Evolutionary conservation across 2,329 filamentous ascomycete genomes (phyloP).

Genomic region (Fusarium cicatricum): DNA sequence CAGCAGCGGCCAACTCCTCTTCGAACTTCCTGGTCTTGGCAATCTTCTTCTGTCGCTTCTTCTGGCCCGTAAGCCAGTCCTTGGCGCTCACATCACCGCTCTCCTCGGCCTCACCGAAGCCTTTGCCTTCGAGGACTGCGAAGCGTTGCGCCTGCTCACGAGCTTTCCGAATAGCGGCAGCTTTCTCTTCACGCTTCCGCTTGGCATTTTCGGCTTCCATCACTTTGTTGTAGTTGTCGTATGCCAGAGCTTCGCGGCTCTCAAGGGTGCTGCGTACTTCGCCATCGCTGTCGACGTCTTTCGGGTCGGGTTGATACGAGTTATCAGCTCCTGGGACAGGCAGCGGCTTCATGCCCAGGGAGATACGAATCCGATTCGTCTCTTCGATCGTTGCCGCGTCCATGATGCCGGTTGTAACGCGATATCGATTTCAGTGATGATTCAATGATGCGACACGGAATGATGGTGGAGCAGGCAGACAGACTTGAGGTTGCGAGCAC

Average conservation of each 20-base stretch:
- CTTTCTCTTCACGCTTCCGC: conserved; percentile 78
- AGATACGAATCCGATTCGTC: conserved; percentile 89
- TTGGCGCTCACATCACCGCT: conserved; percentile 77
- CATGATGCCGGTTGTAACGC: conserved; percentile 50
- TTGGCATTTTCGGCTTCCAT: conserved; percentile 79
- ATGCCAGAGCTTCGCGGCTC: conserved; percentile 75
- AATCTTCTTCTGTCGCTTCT: conserved; percentile 94
- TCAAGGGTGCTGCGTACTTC: conserved; percentile 86
- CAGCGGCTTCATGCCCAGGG: conserved; percentile 88
- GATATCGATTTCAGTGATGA: not conserved
- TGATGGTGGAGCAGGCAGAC: not conserved
- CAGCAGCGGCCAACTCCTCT: conserved; percentile 80
- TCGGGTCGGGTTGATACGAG: conserved; percentile 54
- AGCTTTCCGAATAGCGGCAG: conserved; percentile 85
- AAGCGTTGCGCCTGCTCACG: conserved; percentile 83
- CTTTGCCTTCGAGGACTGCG: conserved; percentile 79
- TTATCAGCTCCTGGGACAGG: conserved; percentile 75
- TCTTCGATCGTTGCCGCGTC: conserved; percentile 85
- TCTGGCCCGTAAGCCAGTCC: conserved; percentile 86
- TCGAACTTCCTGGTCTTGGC: conserved; percentile 76
- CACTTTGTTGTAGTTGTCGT: conserved; percentile 74
- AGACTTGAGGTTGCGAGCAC: conserved; percentile 24
- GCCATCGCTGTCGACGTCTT: conserved; percentile 64
- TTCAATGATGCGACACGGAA: conserved; percentile 3
- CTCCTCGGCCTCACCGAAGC: conserved; percentile 79